These are phyloP conservation scores for Terana coerulea DNA, from an alignment of 768 basidiomycete genomes.

Conservation along the genomic window DNA sequence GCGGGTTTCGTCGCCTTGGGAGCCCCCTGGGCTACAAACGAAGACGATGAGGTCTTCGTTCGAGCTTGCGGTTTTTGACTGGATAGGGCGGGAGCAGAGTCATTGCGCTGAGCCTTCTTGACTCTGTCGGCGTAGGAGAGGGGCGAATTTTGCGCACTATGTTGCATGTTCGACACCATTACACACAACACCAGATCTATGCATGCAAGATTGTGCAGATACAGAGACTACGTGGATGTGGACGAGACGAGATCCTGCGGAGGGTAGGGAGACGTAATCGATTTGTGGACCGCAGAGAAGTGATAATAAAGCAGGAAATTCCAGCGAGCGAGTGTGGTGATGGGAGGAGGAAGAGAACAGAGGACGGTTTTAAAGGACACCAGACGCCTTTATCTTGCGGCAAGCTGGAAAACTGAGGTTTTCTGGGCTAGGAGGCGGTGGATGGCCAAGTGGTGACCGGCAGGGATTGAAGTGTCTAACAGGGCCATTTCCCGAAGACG, in stretches of 20 bases:
- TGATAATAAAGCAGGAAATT: background rate
- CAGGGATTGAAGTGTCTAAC: constrained; percentile 4
- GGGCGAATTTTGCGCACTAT: constrained; percentile 30
- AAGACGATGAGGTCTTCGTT: background rate
- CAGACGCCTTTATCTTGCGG: background rate
- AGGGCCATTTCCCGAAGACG: constrained; percentile 2
- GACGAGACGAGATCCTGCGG: background rate
- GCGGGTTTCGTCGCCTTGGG: constrained; percentile 3
- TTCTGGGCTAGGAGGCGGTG: constrained; percentile 2
- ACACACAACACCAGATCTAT: background rate
- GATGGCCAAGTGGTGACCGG: constrained; percentile 1
- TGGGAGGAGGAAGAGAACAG: background rate
- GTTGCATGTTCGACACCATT: constrained; percentile 28
- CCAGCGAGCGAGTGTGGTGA: background rate
- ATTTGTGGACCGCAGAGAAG: background rate
- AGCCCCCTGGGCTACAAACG: background rate
- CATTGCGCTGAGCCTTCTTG: constrained; percentile 35
- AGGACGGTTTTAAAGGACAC: background rate
- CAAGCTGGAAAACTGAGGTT: background rate
- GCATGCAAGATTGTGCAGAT: background rate
- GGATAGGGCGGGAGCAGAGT: constrained; percentile 1
- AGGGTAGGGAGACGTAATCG: constrained; percentile 5
- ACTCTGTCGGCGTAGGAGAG: constrained; percentile 50
- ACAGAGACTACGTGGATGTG: background rate
- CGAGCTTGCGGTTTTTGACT: constrained; percentile 11